Conservation (phyloP, 805 yeast species). For the Candida insectalens region DNA sequence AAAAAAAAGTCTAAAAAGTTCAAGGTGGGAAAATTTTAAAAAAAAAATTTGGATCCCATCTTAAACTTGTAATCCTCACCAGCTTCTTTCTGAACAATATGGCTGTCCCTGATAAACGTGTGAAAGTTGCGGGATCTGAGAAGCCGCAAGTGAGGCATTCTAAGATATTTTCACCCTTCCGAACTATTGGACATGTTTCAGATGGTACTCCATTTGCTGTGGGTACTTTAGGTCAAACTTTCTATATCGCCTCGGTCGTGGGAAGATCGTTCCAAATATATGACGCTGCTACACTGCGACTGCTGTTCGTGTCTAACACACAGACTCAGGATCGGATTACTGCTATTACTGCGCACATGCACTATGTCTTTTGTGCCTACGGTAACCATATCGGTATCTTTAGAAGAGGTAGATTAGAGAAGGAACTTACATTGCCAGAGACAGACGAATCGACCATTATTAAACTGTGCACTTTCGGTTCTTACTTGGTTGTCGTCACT, state of each 20-base stretch:
- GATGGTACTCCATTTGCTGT: constrained; percentile 78
- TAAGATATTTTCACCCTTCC: constrained; percentile 72
- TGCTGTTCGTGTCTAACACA: constrained; percentile 75
- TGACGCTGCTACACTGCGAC: constrained; percentile 79
- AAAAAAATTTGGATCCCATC: no score
- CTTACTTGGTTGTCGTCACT: constrained; percentile 54
- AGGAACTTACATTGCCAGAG: constrained; percentile 23
- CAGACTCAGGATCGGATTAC: constrained; percentile 67
- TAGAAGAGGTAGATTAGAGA: constrained; percentile 67
- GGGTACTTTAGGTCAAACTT: constrained; percentile 82
- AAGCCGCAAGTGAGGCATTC: constrained; percentile 36
- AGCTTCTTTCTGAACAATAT: neutral
- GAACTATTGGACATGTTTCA: constrained; percentile 85
- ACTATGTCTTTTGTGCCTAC: constrained; percentile 71
- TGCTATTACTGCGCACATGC: constrained; percentile 70
- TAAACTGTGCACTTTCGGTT: constrained; percentile 64
- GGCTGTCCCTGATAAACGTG: constrained; percentile 2
- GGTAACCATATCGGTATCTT: constrained; percentile 66
- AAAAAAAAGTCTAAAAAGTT: no score
- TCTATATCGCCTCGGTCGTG: constrained; percentile 81
- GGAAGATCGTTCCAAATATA: constrained; percentile 88
- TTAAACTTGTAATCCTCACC: no score
- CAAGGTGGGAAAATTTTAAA: no score
- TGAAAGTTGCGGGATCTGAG: constrained; percentile 1
- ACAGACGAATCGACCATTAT: constrained; percentile 26